Conservation (phyloP, 2,329 filamentous ascomycete species). For the Colletotrichum tabaci region DNA sequence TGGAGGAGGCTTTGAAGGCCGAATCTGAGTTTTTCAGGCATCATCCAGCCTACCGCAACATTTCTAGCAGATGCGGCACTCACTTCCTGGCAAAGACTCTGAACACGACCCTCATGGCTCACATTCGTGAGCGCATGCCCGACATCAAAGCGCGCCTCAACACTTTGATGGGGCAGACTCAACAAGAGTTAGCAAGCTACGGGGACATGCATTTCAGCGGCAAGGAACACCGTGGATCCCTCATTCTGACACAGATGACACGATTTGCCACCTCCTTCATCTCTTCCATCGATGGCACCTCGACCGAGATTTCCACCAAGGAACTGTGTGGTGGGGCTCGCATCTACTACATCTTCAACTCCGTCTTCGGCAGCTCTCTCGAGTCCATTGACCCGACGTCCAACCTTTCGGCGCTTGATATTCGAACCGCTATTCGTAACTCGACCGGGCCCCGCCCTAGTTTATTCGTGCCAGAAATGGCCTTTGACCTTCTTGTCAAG, state of each 20-base stretch:
- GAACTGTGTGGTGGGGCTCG: slow-evolving; percentile 94
- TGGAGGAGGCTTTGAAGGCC: slow-evolving; percentile 89
- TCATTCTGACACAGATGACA: slow-evolving; percentile 98
- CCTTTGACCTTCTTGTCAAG: slow-evolving; percentile 97
- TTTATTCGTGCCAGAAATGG: slow-evolving; percentile 96
- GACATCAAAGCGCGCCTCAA: slow-evolving; percentile 99
- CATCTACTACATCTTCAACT: slow-evolving; percentile 99
- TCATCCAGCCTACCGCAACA: slow-evolving; percentile 97
- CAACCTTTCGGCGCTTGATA: slow-evolving; percentile 94
- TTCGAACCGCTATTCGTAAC: slow-evolving; percentile 96
- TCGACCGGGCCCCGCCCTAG: slow-evolving; percentile 96
- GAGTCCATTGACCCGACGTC: slow-evolving; percentile 97
- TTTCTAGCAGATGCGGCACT: slow-evolving; percentile 92
- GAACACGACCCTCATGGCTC: slow-evolving; percentile 94
- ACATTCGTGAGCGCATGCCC: slow-evolving; percentile 94
- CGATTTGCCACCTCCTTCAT: slow-evolving; percentile 98
- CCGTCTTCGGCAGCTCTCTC: slow-evolving; percentile 95
- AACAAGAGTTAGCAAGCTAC: slow-evolving; percentile 97
- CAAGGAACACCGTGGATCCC: slow-evolving; percentile 94
- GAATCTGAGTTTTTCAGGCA: slow-evolving; percentile 97
- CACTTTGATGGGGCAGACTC: slow-evolving; percentile 99
- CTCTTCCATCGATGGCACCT: slow-evolving; percentile 98
- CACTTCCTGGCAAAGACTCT: slow-evolving; percentile 95
- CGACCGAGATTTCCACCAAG: slow-evolving; percentile 98
- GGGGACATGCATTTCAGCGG: slow-evolving; percentile 98